These are phyloP conservation scores for Tuber umbilicatum DNA, from an alignment of 495 filamentous ascomycete species.

Conservation along the genomic window DNA sequence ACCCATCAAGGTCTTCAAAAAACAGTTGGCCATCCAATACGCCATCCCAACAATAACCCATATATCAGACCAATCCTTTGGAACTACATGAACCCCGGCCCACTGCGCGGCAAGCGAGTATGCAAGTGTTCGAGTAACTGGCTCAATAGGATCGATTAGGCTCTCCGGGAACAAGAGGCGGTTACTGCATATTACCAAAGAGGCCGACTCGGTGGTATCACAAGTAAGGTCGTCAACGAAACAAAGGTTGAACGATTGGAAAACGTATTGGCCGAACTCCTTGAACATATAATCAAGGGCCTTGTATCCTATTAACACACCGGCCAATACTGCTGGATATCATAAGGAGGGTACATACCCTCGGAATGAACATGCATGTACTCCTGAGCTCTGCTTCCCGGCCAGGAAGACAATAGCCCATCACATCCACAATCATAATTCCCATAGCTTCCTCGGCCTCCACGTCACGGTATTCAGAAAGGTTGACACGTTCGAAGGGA, in stretches of 20 bases:
- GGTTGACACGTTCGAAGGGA: constrained; percentile 86
- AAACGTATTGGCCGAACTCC: constrained; percentile 79
- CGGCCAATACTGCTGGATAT: not conserved
- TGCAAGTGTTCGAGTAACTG: constrained; percentile 66
- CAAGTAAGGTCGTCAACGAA: constrained; percentile 81
- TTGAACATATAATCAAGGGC: constrained; percentile 82
- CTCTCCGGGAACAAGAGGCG: constrained; percentile 74
- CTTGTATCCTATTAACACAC: constrained; percentile 30
- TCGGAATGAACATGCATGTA: constrained; percentile 68
- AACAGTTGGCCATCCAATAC: constrained; percentile 87
- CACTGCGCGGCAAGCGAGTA: constrained; percentile 88
- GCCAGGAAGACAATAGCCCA: constrained; percentile 84
- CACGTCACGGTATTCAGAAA: constrained; percentile 80
- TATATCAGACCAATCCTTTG: constrained; percentile 67
- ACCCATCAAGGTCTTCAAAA: constrained; percentile 79
- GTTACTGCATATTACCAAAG: constrained; percentile 79
- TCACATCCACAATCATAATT: constrained; percentile 69
- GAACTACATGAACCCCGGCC: constrained; percentile 81
- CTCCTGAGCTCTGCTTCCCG: constrained; percentile 71
- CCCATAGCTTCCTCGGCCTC: constrained; percentile 87
- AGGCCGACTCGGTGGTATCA: constrained; percentile 69
- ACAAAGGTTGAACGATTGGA: constrained; percentile 68
- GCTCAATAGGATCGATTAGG: constrained; percentile 73
- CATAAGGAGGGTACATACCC: constrained; percentile 39
- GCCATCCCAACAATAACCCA: constrained; percentile 91